A percentile compares a stretch with the other conserved stretches of the same genome.
phyloP scores from a whole-genome alignment of 164 flowering plant species.

The Vitis riparia region DNA sequence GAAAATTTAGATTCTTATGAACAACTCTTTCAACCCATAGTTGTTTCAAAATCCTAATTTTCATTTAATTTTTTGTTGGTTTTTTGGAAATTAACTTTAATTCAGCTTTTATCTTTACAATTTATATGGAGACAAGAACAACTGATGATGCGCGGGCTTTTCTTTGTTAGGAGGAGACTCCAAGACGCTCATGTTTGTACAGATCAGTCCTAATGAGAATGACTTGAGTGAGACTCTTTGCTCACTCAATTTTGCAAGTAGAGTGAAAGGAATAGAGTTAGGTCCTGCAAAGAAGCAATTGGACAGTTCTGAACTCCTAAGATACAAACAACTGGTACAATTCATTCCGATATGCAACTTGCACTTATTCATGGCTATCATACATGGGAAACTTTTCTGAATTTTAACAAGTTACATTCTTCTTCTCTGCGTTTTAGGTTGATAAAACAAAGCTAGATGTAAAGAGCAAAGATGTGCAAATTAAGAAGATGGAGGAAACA shows the following conservation, averaged over 20 bases:
- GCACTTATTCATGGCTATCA: neutral
- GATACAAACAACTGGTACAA: constrained; percentile 80
- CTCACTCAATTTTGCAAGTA: constrained; percentile 94
- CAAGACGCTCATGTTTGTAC: constrained; percentile 94
- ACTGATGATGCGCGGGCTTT: constrained; percentile 2
- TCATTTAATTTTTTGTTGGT: neutral
- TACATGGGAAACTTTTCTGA: neutral
- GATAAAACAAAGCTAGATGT: constrained; percentile 81
- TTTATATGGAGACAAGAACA: neutral
- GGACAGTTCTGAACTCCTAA: constrained; percentile 62
- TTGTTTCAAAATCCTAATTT: neutral
- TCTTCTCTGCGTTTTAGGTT: constrained; percentile 33
- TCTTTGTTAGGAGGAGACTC: constrained; percentile 84
- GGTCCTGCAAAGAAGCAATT: constrained; percentile 93
- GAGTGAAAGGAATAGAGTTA: constrained; percentile 92
- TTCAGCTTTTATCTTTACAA: neutral
- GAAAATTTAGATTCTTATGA: neutral
- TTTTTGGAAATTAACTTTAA: neutral
- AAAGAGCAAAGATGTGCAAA: constrained; percentile 70
- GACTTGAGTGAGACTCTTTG: constrained; percentile 90
- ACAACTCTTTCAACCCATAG: neutral
- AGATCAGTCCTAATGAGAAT: constrained; percentile 85
- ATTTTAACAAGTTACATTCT: neutral
- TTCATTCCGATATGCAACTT: neutral
- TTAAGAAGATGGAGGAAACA: constrained; percentile 83